Base-by-base conservation (phyloP, 441 rosid genomes). In the Biscutella laevigata region DNA sequence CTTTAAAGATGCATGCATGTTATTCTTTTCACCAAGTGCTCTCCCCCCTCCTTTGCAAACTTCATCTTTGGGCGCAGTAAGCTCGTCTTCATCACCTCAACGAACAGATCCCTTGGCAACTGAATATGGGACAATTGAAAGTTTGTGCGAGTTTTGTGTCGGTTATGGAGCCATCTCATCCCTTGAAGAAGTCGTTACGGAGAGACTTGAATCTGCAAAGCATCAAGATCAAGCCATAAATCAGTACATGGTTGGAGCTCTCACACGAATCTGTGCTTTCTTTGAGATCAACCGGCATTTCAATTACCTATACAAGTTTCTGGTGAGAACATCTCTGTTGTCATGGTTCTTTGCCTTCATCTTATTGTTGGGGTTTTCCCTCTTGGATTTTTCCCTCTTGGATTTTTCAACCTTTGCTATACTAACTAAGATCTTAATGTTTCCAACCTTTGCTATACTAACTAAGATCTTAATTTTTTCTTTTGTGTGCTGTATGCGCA, bases 91-190 rank as follows among this genome's bases (percentile, higher is more conserved):
- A 25, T 82, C 95, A 17, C 95, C 96, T 53, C 99, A 92, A 70
- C 84, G 99, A 69, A 74, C 71, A 28, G 99, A 92, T 76, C 92
- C 95, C 55, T 70, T 86, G 72, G 84, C 85, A 53, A 86, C 92
- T 60, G 99, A 92, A 58, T 86, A 84, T 76, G 99, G 99, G 50
- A 92, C 87, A 44, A 65, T 88, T 61, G 99, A 92, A 70, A 91
- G 71, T 69, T 71, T 92, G 62, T 92, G 95, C 62, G 95, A 86
- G 52, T 61, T 77, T 41, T 84, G 92, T 66, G 57, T 92, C 30
- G 88, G 89, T 59, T 82, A 82, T 74, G 92, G 90, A 68, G 92
- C 95, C 61, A 81, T 84, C 80, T 51, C 88, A 64, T 70, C 80
- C 69, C 81, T 92, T 42, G 95, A 82, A 77, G 97, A 86, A 73